Conservation (phyloP, 2,329 filamentous ascomycete species). For the Fusarium kyushuense region DNA sequence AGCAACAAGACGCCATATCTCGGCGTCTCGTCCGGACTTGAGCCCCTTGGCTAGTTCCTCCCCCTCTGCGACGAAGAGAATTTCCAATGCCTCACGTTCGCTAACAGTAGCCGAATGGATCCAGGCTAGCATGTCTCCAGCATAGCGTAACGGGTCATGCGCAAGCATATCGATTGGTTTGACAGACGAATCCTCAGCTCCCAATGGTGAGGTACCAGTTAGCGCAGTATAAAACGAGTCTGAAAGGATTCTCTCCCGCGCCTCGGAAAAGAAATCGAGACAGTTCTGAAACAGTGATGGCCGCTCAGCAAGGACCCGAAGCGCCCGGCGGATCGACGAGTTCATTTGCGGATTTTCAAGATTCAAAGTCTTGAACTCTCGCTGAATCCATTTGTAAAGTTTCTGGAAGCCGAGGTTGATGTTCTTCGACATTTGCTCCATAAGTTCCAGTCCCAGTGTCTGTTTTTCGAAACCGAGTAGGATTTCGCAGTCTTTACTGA, state of each 20-base stretch:
- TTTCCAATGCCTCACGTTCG: slow-evolving; percentile 90
- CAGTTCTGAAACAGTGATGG: slow-evolving; percentile 94
- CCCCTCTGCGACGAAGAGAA: slow-evolving; percentile 89
- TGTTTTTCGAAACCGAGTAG: slow-evolving; percentile 92
- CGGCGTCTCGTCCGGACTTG: slow-evolving; percentile 81
- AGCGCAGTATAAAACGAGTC: slow-evolving; percentile 91
- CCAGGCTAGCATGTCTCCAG: slow-evolving; percentile 98
- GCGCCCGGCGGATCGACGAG: slow-evolving; percentile 81
- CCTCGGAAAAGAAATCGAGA: slow-evolving; percentile 91
- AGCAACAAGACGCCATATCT: slow-evolving; percentile 80
- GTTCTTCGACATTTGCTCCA: slow-evolving; percentile 89
- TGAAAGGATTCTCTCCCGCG: slow-evolving; percentile 85
- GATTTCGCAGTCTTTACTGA: slow-evolving; percentile 89
- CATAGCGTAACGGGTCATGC: slow-evolving; percentile 90
- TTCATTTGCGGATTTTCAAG: slow-evolving; percentile 95
- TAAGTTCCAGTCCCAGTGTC: slow-evolving; percentile 86
- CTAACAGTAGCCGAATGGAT: slow-evolving; percentile 93
- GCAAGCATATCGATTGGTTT: slow-evolving; percentile 96
- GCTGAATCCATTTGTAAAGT: slow-evolving; percentile 93
- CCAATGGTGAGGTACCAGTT: slow-evolving; percentile 74
- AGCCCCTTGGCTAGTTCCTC: slow-evolving; percentile 88
- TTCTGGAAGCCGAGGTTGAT: slow-evolving; percentile 94
- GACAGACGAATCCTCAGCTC: slow-evolving; percentile 69
- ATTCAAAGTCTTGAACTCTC: slow-evolving; percentile 91
- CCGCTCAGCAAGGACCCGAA: slow-evolving; percentile 88